A percentile compares a stretch with the other conserved stretches of the same genome.
Evolutionary conservation across 106 monocot species (phyloP).

Genomic region (Posidonia australis): DNA sequence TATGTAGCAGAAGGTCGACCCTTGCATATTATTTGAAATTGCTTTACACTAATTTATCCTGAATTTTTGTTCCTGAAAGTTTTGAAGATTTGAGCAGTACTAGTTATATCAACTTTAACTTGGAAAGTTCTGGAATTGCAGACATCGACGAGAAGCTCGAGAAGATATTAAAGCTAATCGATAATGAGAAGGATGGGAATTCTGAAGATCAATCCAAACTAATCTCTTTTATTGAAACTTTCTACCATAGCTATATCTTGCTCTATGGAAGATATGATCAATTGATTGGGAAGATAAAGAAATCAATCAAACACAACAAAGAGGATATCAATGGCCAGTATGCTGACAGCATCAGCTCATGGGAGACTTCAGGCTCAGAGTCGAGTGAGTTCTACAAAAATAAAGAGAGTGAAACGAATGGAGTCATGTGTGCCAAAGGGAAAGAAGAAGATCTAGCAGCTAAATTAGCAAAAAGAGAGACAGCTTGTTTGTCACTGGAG

Average conservation of each 20-base stretch:
- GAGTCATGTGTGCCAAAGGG: neutral
- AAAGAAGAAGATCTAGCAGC: slow-evolving; percentile 7
- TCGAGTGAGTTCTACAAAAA: slow-evolving; percentile 14
- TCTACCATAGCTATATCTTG: slow-evolving; percentile 19
- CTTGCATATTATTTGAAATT: no score
- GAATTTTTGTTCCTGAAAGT: no score
- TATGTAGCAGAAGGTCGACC: no score
- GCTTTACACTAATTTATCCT: no score
- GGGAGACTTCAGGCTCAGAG: slow-evolving; percentile 31
- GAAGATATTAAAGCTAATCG: slow-evolving; percentile 27
- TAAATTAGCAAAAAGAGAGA: slow-evolving; percentile 14
- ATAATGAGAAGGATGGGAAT: slow-evolving; percentile 5
- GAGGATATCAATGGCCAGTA: slow-evolving; percentile 10
- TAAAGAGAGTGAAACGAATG: neutral
- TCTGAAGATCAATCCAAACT: slow-evolving; percentile 19
- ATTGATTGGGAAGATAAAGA: slow-evolving; percentile 31
- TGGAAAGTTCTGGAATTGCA: slow-evolving; percentile 2
- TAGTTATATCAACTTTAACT: no score
- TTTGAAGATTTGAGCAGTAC: no score
- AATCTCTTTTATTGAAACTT: slow-evolving; percentile 22
- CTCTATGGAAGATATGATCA: slow-evolving; percentile 31
- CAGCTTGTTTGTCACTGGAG: neutral
- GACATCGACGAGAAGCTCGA: slow-evolving; percentile 37
- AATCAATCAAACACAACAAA: slow-evolving; percentile 4
- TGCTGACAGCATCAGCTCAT: slow-evolving; percentile 13